These are phyloP conservation scores for Metarhizium rileyi DNA, from an alignment of 2,329 filamentous ascomycete species.

Conservation along the genomic window DNA sequence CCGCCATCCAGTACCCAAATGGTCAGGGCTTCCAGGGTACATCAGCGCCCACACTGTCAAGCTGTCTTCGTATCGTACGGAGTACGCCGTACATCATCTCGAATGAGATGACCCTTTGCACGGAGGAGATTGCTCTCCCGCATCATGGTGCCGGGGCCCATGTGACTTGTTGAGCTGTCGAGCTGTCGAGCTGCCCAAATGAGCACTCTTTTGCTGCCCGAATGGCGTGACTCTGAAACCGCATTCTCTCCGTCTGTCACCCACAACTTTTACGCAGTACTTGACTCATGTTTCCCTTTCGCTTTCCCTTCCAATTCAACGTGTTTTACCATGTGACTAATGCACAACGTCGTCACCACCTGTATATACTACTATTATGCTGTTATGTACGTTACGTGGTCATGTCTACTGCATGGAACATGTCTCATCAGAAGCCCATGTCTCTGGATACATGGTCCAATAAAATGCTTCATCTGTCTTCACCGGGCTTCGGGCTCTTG, in stretches of 20 bases:
- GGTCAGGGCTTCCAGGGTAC: too few relatives aligned
- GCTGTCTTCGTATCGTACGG: too few relatives aligned
- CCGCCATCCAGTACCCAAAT: too few relatives aligned
- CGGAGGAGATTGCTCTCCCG: too few relatives aligned
- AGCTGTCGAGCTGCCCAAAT: too few relatives aligned
- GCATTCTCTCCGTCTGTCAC: neutral
- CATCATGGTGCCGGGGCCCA: neutral
- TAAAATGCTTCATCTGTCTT: neutral
- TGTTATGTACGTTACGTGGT: neutral
- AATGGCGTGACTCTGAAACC: neutral
- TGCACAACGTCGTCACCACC: neutral
- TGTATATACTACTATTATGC: neutral
- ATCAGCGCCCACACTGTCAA: too few relatives aligned
- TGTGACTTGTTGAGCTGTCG: neutral
- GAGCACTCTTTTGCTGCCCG: neutral
- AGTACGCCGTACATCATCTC: too few relatives aligned
- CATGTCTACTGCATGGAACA: neutral
- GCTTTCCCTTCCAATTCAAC: neutral
- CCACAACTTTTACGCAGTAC: too few relatives aligned
- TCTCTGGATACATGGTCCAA: neutral
- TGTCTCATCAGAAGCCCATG: neutral
- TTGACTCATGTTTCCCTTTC: too few relatives aligned
- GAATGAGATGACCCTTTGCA: too few relatives aligned
- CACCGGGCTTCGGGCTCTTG: conserved; percentile 16
- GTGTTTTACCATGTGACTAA: neutral